Conservation (phyloP, 192 early-diverging fungal species). For the Podila epigama region DNA sequence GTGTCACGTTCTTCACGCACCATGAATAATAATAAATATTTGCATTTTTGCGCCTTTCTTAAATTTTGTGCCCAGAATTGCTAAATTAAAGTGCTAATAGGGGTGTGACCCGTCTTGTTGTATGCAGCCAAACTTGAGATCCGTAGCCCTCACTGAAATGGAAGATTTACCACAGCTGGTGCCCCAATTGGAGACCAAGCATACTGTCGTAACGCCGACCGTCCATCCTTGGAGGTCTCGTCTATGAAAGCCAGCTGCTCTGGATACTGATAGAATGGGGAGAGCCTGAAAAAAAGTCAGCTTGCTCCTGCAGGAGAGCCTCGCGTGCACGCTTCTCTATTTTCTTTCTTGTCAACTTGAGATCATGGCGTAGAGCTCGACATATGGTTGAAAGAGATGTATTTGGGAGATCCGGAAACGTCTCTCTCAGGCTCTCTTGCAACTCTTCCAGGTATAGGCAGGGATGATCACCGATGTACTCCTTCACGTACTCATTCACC, state of each 20-base stretch:
- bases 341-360: slow-evolving; percentile 8
- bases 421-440: neutral
- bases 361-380: slow-evolving; percentile 8
- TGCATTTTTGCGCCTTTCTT: no score
- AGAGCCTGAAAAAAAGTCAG: neutral
- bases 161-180: neutral
- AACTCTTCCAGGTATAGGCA: slow-evolving; percentile 14
- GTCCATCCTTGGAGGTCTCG: neutral
- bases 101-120: neutral
- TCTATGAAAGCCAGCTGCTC: neutral
- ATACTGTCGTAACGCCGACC: neutral
- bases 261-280: neutral
- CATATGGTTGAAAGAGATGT: slow-evolving; percentile 4
- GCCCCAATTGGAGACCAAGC: neutral
- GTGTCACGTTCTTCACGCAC: no score
- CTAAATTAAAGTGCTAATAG: no score
- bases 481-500: neutral
- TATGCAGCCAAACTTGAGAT: neutral
- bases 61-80: no score
- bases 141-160: neutral
- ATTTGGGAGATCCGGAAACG: neutral
- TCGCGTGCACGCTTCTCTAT: slow-evolving; percentile 4
- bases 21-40: no score
- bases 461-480: neutral
- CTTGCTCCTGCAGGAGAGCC: neutral